A percentile compares a stretch with the other conserved stretches of the same genome.
These are phyloP conservation scores for Gomphus sp. DNA, from an alignment of 1,284 basidiomycete genomes.

Conservation along the genomic window DNA sequence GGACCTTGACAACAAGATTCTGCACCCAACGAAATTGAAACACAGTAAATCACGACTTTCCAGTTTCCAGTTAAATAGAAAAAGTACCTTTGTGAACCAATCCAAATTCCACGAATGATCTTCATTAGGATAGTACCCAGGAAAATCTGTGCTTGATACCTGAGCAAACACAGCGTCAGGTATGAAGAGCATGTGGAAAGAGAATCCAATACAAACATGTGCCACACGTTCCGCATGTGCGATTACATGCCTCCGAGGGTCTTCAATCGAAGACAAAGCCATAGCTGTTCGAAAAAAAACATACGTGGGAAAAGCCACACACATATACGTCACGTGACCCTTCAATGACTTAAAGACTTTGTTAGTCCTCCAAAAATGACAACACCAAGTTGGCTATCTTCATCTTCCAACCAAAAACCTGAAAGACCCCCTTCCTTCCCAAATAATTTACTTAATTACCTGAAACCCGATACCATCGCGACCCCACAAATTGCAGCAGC, in stretches of 20 bases:
- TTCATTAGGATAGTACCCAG: slow-evolving; percentile 78
- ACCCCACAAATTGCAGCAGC: slow-evolving; percentile 13
- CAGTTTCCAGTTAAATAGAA: slow-evolving; percentile 4
- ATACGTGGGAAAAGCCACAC: background rate
- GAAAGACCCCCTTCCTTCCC: background rate
- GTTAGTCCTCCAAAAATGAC: too few relatives aligned
- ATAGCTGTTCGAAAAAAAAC: background rate
- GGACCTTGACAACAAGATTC: slow-evolving; percentile 68
- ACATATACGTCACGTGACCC: too few relatives aligned
- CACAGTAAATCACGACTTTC: slow-evolving; percentile 9
- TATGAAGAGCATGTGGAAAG: background rate
- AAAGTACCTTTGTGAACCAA: slow-evolving; percentile 65
- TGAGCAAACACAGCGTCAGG: slow-evolving; percentile 21
- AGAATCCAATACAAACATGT: slow-evolving; percentile 13
- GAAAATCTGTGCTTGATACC: slow-evolving; percentile 80
- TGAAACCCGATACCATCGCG: background rate
- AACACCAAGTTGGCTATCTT: background rate
- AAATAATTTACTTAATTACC: background rate
- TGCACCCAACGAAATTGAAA: too few relatives aligned
- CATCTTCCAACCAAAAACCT: background rate
- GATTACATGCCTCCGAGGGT: slow-evolving; percentile 42
- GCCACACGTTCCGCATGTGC: slow-evolving; percentile 66
- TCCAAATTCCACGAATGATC: slow-evolving; percentile 77
- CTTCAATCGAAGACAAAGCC: slow-evolving; percentile 5
- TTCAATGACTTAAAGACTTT: too few relatives aligned